These are phyloP conservation scores for Umbelopsis ramanniana DNA, from an alignment of 192 early-diverging fungal genomes.

Conservation along the genomic window DNA sequence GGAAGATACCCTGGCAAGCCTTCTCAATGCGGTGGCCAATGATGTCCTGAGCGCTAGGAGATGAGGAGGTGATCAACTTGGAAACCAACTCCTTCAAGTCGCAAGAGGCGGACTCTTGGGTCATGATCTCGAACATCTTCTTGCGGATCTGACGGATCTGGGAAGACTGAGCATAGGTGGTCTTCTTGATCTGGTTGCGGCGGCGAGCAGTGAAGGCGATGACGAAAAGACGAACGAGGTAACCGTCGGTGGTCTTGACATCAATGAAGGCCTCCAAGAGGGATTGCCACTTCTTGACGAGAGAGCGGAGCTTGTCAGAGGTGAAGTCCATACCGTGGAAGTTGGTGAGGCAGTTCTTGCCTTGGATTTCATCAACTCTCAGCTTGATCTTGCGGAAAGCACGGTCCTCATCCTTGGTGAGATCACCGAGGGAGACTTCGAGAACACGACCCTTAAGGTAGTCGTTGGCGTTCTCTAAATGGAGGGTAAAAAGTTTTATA, in stretches of 20 bases:
- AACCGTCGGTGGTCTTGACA: slow-evolving; percentile 99
- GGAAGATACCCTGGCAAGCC: slow-evolving; percentile 97
- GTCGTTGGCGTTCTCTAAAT: slow-evolving; percentile 76
- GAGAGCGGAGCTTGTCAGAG: slow-evolving; percentile 99
- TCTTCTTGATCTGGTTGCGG: slow-evolving; percentile 95
- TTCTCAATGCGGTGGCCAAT: slow-evolving; percentile 98
- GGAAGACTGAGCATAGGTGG: slow-evolving; percentile 95
- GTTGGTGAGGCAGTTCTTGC: slow-evolving; percentile 99
- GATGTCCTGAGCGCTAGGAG: slow-evolving; percentile 64
- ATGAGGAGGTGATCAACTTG: slow-evolving; percentile 83
- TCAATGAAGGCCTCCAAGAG: slow-evolving; percentile 97
- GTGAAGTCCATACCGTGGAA: slow-evolving; percentile 99
- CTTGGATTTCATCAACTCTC: slow-evolving; percentile 93
- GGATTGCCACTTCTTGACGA: slow-evolving; percentile 99
- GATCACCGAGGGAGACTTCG: slow-evolving; percentile 95
- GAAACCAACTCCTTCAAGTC: slow-evolving; percentile 94
- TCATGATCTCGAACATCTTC: slow-evolving; percentile 99
- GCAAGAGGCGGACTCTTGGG: slow-evolving; percentile 78
- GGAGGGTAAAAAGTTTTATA: not conserved
- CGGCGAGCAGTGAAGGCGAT: slow-evolving; percentile 97
- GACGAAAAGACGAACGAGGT: slow-evolving; percentile 96
- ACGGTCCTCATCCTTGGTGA: slow-evolving; percentile 90
- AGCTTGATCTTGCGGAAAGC: slow-evolving; percentile 98
- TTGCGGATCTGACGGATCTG: slow-evolving; percentile 99
- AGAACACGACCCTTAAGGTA: slow-evolving; percentile 95